These are phyloP conservation scores for Trichodelitschia bisporula DNA, from an alignment of 495 filamentous ascomycete species.

Conservation along the genomic window DNA sequence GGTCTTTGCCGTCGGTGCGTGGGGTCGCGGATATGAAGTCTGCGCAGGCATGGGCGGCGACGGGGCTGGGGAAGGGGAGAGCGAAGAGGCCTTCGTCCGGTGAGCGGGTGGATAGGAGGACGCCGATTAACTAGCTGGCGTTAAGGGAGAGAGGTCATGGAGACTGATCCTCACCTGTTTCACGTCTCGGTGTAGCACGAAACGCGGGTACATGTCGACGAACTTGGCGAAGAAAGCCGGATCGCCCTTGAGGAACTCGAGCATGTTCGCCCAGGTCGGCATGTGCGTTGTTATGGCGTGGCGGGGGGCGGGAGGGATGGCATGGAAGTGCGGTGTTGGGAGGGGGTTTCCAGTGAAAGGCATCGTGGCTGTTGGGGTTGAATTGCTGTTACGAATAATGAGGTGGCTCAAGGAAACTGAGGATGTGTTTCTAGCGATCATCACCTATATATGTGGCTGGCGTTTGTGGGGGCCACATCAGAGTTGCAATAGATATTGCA, in stretches of 20 bases:
- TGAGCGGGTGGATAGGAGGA: no score
- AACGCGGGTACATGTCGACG: not conserved
- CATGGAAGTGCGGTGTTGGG: not conserved
- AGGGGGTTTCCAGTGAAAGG: no score
- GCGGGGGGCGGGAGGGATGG: not conserved
- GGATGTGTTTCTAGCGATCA: no score
- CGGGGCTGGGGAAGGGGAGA: not conserved
- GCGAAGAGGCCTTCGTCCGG: not conserved
- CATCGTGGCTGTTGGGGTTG: no score
- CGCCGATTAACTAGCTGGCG: no score
- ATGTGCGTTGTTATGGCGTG: slow-evolving; percentile 1
- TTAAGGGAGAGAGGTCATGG: no score
- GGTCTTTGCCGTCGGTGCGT: not conserved
- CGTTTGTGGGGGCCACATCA: no score
- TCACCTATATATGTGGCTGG: no score
- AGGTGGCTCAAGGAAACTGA: no score
- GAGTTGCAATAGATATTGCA: no score
- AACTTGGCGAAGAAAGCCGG: not conserved
- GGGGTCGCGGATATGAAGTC: not conserved
- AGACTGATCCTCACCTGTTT: not conserved
- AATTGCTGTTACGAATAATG: no score
- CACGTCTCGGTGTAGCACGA: slow-evolving; percentile 1
- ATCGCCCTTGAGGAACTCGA: not conserved
- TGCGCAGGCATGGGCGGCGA: not conserved
- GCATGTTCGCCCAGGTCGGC: not conserved